Percentiles rank a stretch among this genome's conserved stretches.
These are phyloP conservation scores for Zalaria sp. DNA, from an alignment of 2,329 filamentous ascomycete genomes.

Conservation along the genomic window DNA sequence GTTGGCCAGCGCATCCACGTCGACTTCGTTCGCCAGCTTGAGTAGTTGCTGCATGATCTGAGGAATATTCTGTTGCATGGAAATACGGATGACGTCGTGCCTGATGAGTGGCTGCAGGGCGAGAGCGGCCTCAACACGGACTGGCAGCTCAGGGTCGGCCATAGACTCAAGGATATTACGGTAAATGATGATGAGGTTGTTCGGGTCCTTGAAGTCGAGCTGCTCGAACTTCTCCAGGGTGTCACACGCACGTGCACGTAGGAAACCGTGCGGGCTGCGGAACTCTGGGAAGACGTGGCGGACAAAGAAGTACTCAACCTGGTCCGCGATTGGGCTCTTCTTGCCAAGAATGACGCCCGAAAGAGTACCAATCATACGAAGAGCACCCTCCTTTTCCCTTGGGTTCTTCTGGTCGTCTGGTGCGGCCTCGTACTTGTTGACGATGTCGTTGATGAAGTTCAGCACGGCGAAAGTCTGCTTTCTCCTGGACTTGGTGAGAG, in stretches of 20 bases:
- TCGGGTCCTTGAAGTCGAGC: conserved; percentile 89
- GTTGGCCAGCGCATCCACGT: conserved; percentile 91
- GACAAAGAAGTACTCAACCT: conserved; percentile 97
- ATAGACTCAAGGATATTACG: conserved; percentile 93
- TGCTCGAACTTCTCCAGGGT: conserved; percentile 97
- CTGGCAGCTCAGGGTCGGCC: conserved; percentile 84
- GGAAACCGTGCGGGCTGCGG: conserved; percentile 77
- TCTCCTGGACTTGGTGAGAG: conserved; percentile 82
- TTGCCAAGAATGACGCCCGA: conserved; percentile 90
- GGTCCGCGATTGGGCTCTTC: conserved; percentile 94
- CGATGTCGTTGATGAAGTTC: conserved; percentile 86
- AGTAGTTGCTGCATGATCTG: conserved; percentile 99
- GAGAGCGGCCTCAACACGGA: conserved; percentile 84
- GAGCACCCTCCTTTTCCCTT: conserved; percentile 85
- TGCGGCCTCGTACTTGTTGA: conserved; percentile 79
- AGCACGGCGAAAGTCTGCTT: conserved; percentile 94
- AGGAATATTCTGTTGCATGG: conserved; percentile 95
- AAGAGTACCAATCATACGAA: conserved; percentile 93
- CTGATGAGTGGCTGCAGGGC: conserved; percentile 90
- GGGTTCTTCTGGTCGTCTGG: conserved; percentile 85
- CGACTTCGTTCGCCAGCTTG: conserved; percentile 93
- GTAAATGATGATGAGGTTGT: conserved; percentile 93
- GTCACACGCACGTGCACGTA: conserved; percentile 89
- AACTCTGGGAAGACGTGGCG: conserved; percentile 98
- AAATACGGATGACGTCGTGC: conserved; percentile 83